Percentiles rank a stretch among this genome's conserved stretches.
These are phyloP conservation scores for Aspergillus versicolor DNA, from an alignment of 2,329 filamentous ascomycete genomes.

Conservation along the genomic window DNA sequence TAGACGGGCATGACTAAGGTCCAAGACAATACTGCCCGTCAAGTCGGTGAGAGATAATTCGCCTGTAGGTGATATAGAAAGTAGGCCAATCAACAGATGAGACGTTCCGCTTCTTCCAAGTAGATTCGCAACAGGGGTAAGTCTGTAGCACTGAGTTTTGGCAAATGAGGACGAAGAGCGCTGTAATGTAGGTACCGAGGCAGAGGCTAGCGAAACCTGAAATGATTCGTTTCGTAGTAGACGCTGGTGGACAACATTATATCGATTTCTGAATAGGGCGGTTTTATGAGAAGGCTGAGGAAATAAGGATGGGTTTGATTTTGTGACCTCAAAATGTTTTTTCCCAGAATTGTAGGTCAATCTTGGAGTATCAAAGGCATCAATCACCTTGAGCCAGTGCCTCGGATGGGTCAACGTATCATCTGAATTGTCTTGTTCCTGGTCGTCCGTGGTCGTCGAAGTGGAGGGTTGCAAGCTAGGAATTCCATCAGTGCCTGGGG, in stretches of 20 bases:
- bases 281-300: conserved; percentile 81
- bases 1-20: conserved; percentile 75
- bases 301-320: conserved; percentile 67
- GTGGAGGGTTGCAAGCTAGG: conserved; percentile 32
- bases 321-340: conserved; percentile 83
- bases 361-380: conserved; percentile 78
- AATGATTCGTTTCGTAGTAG: conserved; percentile 92
- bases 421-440: conserved; percentile 54
- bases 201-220: conserved; percentile 72
- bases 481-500: conserved; percentile 51
- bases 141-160: conserved; percentile 71
- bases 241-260: conserved; percentile 88
- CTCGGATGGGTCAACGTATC: conserved; percentile 69
- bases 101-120: conserved; percentile 77
- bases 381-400: conserved; percentile 79
- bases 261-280: conserved; percentile 80
- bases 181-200: conserved; percentile 54
- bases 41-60: conserved; percentile 80
- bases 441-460: conserved; percentile 38
- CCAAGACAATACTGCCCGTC: conserved; percentile 82
- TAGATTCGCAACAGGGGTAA: conserved; percentile 78
- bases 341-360: conserved; percentile 56
- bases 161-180: conserved; percentile 58
- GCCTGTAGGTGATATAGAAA: conserved; percentile 78
- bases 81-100: conserved; percentile 82